phyloP scores from a whole-genome alignment of 1,139 yeast genomes.

The Magnusiomyces suaveolens region DNA sequence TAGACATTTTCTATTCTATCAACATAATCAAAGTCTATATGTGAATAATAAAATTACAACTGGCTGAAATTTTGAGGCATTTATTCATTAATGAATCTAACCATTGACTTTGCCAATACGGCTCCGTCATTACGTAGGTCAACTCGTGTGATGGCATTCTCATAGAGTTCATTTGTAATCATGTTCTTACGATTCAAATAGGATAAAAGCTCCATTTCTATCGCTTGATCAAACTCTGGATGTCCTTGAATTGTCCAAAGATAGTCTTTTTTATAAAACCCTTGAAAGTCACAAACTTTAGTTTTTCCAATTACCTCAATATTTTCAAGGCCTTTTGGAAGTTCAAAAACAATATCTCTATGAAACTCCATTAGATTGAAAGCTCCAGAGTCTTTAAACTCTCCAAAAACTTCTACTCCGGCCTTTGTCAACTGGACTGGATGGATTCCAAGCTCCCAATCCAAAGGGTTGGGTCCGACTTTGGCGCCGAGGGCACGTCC shows the following conservation, averaged over 20 bases:
- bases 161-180: conserved; percentile 19
- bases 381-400: conserved; percentile 11
- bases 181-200: conserved; percentile 18
- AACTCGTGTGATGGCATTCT: conserved; percentile 21
- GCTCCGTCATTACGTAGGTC: conserved; percentile 26
- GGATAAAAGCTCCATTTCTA: conserved; percentile 26
- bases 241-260: conserved; percentile 77
- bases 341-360: conserved; percentile 54
- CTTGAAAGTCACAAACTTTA: conserved; percentile 55
- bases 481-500: conserved; percentile 55
- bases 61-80: too few species aligned
- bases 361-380: conserved; percentile 55
- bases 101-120: conserved; percentile 26
- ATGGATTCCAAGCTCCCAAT: conserved; percentile 67
- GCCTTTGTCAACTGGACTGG: conserved; percentile 40
- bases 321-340: conserved; percentile 25
- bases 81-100: conserved; percentile 24
- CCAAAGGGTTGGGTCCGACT: conserved; percentile 48
- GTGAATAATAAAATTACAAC: too few species aligned
- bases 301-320: conserved; percentile 39
- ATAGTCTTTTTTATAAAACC: conserved; percentile 38
- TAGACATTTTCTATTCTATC: not conserved
- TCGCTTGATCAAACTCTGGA: conserved; percentile 58
- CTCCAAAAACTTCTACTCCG: conserved; percentile 33
- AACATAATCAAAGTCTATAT: too few species aligned